Evolutionary conservation across 2,329 filamentous ascomycete genomes (phyloP), one percentile per base, ranked within the genome.

Genomic region (Penicillium decumbens): DNA sequence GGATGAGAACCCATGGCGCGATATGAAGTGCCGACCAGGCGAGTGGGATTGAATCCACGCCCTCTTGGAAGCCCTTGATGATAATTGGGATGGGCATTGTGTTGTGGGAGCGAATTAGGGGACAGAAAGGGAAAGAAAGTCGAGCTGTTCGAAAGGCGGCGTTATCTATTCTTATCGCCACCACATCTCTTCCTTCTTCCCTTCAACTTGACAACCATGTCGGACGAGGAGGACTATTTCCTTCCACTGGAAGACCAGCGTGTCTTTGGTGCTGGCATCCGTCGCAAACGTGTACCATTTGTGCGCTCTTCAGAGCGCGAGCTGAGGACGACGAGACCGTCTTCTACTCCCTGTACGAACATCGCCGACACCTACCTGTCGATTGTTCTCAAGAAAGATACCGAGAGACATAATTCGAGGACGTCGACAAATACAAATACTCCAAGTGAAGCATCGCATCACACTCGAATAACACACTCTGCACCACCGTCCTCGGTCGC

Each of bases 71-170:
- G 33, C 73, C 77, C 63, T 81, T 72, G 39, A 73, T 71, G 56
- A 83, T 70, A 50, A 86, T 73, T 51, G 79, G 78, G 59, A 87
- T 75, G 57, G 83, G 81, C 83, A 87, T 87, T 53, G 54, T 71
- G 56, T 15, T 15, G 42, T 41, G 46, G 49, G 15, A 27, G 20
- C 25, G 15, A 28, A 29, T 23, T 41, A 23, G 37, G 25, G 32
- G 33, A 42, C 23, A 42, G 45, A 25, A 29, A 48, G 42, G 48
- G 47, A 57, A 46, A 33, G 28, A 47, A 47, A 35, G 44, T 45
- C 35, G 41, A 47, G 45, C 43, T 55, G 47, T 49, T 41, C 51
- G 48, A 41, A 37, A 49, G 45, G 46, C 20, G 15, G 15, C 15
- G 38, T 8, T 27, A 27, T 10, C 58, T 50, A 37, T 41, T 41